Base-by-base conservation (phyloP, 1,284 basidiomycete genomes). In the Cryptococcus sp. region DNA sequence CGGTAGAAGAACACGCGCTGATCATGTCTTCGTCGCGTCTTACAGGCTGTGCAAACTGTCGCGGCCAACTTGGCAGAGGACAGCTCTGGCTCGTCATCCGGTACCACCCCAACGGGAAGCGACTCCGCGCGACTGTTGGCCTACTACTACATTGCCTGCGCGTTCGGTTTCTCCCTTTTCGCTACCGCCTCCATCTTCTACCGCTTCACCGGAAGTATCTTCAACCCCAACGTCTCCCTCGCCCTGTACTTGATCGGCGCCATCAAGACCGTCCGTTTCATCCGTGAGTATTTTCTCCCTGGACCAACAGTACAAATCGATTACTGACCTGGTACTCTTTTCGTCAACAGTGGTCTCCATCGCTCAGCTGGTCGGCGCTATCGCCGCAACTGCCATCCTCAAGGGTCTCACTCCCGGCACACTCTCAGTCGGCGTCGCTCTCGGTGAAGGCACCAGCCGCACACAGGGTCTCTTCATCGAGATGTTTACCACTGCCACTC, bases 141-240 rank as follows among this genome's bases (percentile, higher is more conserved):
- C n/a, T 64, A 62, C 41, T 79, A 85, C 64, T 88, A 87, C 76
- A 84, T 87, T 48, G 82, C 87, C 0, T 80, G 82, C 1, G 82
- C 80, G 47, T 86, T 88, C 81, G 88, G 88, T 3, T 73, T 90
- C 53, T 84, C 84, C 56, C 81, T 90, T 40, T 81, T 88, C 47
- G 83, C 87, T 38, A 84, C 84, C 3, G 86, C 85, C 6, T 89
- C 87, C 85, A 75, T 89, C 38, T 90, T 90, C 77, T 90, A 85
- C 74, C 82, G 89, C 35, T 82, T 87, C 49, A 88, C 87, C 0
- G 88, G 87, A 7, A 85, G 84, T 13, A 72, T 81, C 49, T 89
- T 89, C 80, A 89, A 89, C 68, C 88, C 88, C 0, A 82, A 87
- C 57, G 82, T 90, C 56, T 85, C 84, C 16, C 78, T 87, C 35